Percentiles rank a stretch among this genome's conserved stretches.
These are phyloP conservation scores for Candida orba DNA, from an alignment of 805 yeast species.

Conservation along the genomic window DNA sequence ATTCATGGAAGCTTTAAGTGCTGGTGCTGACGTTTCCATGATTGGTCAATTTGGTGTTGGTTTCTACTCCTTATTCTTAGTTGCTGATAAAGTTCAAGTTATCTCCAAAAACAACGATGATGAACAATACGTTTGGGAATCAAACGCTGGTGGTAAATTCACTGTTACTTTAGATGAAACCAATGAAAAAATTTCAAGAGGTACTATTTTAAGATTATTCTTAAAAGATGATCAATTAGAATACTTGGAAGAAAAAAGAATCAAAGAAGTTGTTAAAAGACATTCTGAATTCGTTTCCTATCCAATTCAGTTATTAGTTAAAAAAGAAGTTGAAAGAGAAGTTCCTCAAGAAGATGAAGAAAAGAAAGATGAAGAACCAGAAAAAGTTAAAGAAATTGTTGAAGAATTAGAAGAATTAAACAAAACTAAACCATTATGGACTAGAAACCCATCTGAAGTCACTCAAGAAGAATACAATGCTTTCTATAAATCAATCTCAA, in stretches of 20 bases:
- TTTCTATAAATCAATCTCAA: slow-evolving; percentile 97
- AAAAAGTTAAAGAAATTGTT: slow-evolving; percentile 87
- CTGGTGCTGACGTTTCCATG: slow-evolving; percentile 99
- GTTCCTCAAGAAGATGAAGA: slow-evolving; percentile 53
- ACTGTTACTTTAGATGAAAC: slow-evolving; percentile 86
- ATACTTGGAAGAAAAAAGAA: slow-evolving; percentile 98
- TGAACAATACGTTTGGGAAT: slow-evolving; percentile 99
- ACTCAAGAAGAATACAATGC: slow-evolving; percentile 98
- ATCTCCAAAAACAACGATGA: slow-evolving; percentile 98
- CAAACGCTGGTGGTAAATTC: slow-evolving; percentile 99
- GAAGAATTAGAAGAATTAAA: slow-evolving; percentile 96
- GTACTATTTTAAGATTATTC: slow-evolving; percentile 92
- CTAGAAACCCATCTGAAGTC: slow-evolving; percentile 96
- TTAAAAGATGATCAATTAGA: slow-evolving; percentile 98
- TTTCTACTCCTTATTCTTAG: slow-evolving; percentile 98
- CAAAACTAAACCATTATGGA: slow-evolving; percentile 99
- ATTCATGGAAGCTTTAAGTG: slow-evolving; percentile 98
- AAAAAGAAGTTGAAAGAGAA: slow-evolving; percentile 68
- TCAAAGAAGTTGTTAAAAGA: slow-evolving; percentile 98
- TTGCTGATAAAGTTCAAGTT: slow-evolving; percentile 98
- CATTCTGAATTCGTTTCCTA: slow-evolving; percentile 99
- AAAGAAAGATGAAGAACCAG: slow-evolving; percentile 67
- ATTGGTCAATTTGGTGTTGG: slow-evolving; percentile 99
- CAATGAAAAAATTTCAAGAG: slow-evolving; percentile 86
- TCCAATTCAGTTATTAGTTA: slow-evolving; percentile 97